A percentile compares a stretch with the other conserved stretches of the same genome.
phyloP scores from a whole-genome alignment of 2,329 filamentous ascomycete genomes.

The Microthyrium microscopicum region DNA sequence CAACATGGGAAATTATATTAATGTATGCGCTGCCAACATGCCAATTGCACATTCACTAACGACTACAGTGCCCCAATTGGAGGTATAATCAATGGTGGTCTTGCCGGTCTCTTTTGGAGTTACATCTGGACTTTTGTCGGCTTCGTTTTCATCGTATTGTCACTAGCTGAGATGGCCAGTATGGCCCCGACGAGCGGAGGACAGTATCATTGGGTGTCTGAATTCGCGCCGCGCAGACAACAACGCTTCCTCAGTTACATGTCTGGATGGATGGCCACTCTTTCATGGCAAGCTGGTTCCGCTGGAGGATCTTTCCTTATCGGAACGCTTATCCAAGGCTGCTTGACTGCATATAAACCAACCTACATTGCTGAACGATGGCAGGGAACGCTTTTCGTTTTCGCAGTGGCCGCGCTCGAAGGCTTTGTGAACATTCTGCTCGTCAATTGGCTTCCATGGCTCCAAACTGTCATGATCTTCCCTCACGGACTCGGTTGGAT shows the following conservation, averaged over 20 bases:
- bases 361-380: slow-evolving; percentile 6
- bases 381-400: slow-evolving; percentile 9
- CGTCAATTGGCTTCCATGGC: slow-evolving; percentile 18
- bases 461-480: slow-evolving; percentile 21
- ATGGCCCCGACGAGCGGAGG: slow-evolving; percentile 10
- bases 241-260: slow-evolving; percentile 17
- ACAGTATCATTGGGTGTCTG: slow-evolving; percentile 15
- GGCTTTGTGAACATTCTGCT: slow-evolving; percentile 13
- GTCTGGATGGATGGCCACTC: slow-evolving; percentile 10
- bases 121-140: slow-evolving; percentile 19
- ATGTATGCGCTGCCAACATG: slow-evolving; percentile 6
- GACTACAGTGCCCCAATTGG: slow-evolving; percentile 4
- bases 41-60: too few species aligned
- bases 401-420: slow-evolving; percentile 5
- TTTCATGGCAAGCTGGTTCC: slow-evolving; percentile 7
- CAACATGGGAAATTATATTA: slow-evolving; percentile 8
- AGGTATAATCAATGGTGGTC: slow-evolving; percentile 18
- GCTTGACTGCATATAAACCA: slow-evolving; percentile 5
- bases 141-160: slow-evolving; percentile 17
- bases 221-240: slow-evolving; percentile 15
- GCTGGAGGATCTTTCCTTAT: slow-evolving; percentile 5
- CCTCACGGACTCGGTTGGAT: slow-evolving; percentile 22
- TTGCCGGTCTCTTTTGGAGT: slow-evolving; percentile 18
- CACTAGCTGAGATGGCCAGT: slow-evolving; percentile 20
- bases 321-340: slow-evolving; percentile 7